These are phyloP conservation scores for Margaritispora aquatica DNA, from an alignment of 495 filamentous ascomycete species.

Conservation along the genomic window DNA sequence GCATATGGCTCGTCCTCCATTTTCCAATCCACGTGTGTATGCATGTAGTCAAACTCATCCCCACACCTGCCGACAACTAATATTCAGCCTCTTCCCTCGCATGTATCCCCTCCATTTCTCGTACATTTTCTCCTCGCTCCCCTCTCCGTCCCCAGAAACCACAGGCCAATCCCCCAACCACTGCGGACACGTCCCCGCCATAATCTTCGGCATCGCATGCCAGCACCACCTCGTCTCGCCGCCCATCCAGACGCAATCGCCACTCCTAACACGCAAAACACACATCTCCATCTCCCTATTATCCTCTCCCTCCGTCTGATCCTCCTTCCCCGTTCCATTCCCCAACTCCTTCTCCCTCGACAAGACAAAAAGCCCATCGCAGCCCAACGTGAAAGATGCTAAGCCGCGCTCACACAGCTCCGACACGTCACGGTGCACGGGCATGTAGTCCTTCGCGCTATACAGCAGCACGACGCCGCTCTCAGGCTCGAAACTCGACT, in stretches of 20 bases:
- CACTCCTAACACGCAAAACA: constrained; percentile 61
- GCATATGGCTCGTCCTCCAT: too few species aligned
- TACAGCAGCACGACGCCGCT: constrained; percentile 75
- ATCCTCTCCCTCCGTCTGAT: constrained; percentile 45
- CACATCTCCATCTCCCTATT: constrained; percentile 15
- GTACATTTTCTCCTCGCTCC: constrained; percentile 20
- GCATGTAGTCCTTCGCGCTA: constrained; percentile 78
- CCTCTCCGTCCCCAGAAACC: not conserved
- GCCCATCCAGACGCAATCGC: constrained; percentile 80
- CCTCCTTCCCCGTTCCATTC: constrained; percentile 41
- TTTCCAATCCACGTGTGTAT: too few species aligned
- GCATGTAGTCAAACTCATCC: too few species aligned
- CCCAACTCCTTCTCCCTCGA: constrained; percentile 37
- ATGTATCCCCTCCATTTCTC: constrained; percentile 80
- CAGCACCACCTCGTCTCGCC: constrained; percentile 76
- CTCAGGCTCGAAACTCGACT: constrained; percentile 50
- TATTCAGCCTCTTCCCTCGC: constrained; percentile 73
- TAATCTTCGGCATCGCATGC: constrained; percentile 86
- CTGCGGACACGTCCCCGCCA: constrained; percentile 68
- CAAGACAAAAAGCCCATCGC: constrained; percentile 78
- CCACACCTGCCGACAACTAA: constrained; percentile 86
- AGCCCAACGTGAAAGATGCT: constrained; percentile 80
- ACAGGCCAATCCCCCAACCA: constrained; percentile 80
- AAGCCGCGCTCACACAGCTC: constrained; percentile 69
- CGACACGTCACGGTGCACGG: constrained; percentile 83